Conservation (phyloP, 1,284 basidiomycete species). For the Lentinula novae-zelandiae region DNA sequence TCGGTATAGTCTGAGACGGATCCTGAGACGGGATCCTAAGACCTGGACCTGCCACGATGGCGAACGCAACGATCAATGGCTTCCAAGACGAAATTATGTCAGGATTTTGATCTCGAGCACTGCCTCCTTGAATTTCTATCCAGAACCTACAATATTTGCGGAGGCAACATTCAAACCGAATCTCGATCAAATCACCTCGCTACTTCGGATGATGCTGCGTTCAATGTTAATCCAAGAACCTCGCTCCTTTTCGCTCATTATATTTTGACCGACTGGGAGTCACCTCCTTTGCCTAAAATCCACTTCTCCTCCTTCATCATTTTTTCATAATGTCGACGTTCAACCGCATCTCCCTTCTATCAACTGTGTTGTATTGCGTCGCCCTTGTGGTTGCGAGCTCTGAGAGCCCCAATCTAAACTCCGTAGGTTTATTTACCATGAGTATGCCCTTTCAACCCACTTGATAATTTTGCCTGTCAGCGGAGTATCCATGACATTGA, state of each 20-base stretch:
- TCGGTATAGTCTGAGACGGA: no score
- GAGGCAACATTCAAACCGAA: not conserved
- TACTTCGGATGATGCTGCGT: not conserved
- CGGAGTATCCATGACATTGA: not conserved
- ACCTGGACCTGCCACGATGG: no score
- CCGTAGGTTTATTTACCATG: not conserved
- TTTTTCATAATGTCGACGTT: not conserved
- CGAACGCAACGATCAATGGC: no score
- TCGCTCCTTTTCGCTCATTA: not conserved
- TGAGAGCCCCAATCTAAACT: not conserved
- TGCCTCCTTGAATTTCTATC: no score
- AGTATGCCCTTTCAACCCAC: not conserved
- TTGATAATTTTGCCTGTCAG: not conserved
- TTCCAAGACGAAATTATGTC: no score
- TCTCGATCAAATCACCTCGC: not conserved
- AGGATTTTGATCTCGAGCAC: no score
- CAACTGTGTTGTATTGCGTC: not conserved
- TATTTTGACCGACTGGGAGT: not conserved
- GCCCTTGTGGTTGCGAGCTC: not conserved
- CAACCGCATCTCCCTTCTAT: not conserved
- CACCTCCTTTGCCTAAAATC: not conserved
- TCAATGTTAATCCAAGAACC: not conserved
- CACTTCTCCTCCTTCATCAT: not conserved
- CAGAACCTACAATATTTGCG: no score
- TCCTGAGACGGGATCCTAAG: no score